Evolutionary conservation across 208 protist species (phyloP), one percentile per base, ranked within the genome.

Genomic region (Trypanosoma lewisi): DNA sequence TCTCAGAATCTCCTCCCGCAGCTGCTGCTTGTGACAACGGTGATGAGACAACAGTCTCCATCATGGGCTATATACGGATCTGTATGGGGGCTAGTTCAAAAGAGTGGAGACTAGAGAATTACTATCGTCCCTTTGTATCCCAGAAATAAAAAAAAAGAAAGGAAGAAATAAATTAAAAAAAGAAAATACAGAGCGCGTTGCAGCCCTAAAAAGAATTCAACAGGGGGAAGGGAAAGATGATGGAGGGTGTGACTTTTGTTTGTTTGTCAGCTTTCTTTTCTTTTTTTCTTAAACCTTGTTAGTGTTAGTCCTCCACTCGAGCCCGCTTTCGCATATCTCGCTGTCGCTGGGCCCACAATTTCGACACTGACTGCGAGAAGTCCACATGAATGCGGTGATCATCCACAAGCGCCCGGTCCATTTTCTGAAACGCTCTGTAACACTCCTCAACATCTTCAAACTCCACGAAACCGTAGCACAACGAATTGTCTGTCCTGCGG

Each of bases 381-480:
- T 99, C 97, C 0, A 99, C 98, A 58, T 99, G 85, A 63, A 99
- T 99, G 49, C 98, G 87, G 42, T 91, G 78, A 69, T 99, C 98
- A 71, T 99, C 98, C 57, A 99, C 94, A 7, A 99, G 77, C 1
- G 97, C 97, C 61, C 97, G 96, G 62, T 99, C 94, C 98, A 99
- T 99, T 78, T 98, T 99, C 31, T 93, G 56, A 57, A 98, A 98
- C 0, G 97, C 97, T 4, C 75, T 49, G 58, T 91, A 91, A 70
- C 94, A 98, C 23, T 82, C 65, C 48, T 97, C 84, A n/a, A 84
- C 77, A 0, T 51, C 82, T 17, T 95, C 95, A 75, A 98, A 99
- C 78, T 99, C 97, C 17, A 99, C 95, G 73, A 99, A 99, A 19
- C 93, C 98, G 76, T 99, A 99, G 57, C 97, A 87, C 8, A 99